phyloP scores from a whole-genome alignment of 2,329 filamentous ascomycete species.

The Pezicula neosporulosa region DNA sequence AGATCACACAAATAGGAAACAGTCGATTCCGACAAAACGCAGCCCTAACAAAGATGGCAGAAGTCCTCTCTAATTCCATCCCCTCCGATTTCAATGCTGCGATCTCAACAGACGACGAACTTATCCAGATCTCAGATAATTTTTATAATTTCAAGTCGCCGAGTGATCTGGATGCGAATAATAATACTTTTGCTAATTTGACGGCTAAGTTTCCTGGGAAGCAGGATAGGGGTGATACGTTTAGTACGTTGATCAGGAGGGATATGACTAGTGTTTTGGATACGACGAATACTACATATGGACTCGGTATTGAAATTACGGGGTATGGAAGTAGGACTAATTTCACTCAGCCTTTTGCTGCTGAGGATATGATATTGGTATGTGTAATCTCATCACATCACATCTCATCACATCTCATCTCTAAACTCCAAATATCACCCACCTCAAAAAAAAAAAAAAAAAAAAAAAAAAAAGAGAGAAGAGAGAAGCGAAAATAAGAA shows the following conservation, averaged over 20 bases:
- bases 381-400: no score
- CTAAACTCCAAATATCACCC: no score
- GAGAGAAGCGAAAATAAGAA: no score
- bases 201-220: slow-evolving; percentile 7
- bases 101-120: slow-evolving; percentile 9
- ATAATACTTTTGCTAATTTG: slow-evolving; percentile 5
- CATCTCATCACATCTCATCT: no score
- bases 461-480: no score
- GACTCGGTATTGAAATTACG: slow-evolving; percentile 19
- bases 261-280: slow-evolving; percentile 7
- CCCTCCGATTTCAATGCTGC: slow-evolving; percentile 11
- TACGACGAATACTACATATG: slow-evolving; percentile 6
- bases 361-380: slow-evolving; percentile 37
- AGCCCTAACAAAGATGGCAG: neutral
- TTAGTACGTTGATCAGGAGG: slow-evolving; percentile 2
- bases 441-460: no score
- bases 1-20: slow-evolving; percentile 9
- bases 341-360: slow-evolving; percentile 28
- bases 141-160: slow-evolving; percentile 2
- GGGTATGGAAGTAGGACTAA: slow-evolving; percentile 21
- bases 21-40: slow-evolving; percentile 8
- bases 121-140: slow-evolving; percentile 6
- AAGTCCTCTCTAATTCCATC: neutral
- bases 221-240: slow-evolving; percentile 6
- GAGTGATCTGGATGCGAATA: slow-evolving; percentile 4